Conservation (phyloP, 2,329 filamentous ascomycete species). For the Thelonectria discophora region DNA sequence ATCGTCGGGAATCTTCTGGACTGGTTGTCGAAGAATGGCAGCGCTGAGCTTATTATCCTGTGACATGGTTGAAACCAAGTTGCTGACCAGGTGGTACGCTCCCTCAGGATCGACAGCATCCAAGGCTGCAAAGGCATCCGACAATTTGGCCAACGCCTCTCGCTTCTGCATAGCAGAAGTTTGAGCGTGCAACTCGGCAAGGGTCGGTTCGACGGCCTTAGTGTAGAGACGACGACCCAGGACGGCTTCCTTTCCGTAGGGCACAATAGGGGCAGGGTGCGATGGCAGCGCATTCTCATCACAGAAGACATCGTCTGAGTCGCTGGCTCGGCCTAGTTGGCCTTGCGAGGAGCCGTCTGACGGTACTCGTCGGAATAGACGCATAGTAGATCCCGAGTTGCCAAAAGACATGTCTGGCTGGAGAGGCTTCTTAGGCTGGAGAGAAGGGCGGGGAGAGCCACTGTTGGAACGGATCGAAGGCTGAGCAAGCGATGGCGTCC, state of each 20-base stretch:
- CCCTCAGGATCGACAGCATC: conserved; percentile 92
- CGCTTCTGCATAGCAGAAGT: conserved; percentile 73
- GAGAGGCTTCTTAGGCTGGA: conserved; percentile 76
- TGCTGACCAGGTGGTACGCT: conserved; percentile 83
- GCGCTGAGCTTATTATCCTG: conserved; percentile 71
- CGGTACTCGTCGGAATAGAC: conserved; percentile 85
- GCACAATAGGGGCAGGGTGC: conserved; percentile 57
- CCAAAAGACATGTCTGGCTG: conserved; percentile 93
- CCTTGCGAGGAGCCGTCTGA: conserved; percentile 70
- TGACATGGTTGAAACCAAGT: conserved; percentile 77
- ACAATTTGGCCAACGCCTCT: conserved; percentile 82
- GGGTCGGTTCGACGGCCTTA: conserved; percentile 81
- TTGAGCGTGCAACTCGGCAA: conserved; percentile 88
- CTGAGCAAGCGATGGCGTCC: conserved; percentile 55
- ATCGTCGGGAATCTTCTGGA: conserved; percentile 52
- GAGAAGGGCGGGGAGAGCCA: conserved; percentile 54
- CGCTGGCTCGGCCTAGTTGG: conserved; percentile 47
- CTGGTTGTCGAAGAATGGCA: conserved; percentile 55
- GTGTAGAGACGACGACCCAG: conserved; percentile 84
- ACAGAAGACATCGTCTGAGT: conserved; percentile 54
- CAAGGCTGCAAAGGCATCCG: conserved; percentile 84
- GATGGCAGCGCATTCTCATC: conserved; percentile 72
- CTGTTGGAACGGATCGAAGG: conserved; percentile 47
- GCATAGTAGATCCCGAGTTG: conserved; percentile 90
- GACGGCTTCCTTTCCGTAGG: conserved; percentile 80